Evolutionary conservation across 1,139 yeast genomes (phyloP).

Genomic region (Lodderomyces pseudojiufengensis): DNA sequence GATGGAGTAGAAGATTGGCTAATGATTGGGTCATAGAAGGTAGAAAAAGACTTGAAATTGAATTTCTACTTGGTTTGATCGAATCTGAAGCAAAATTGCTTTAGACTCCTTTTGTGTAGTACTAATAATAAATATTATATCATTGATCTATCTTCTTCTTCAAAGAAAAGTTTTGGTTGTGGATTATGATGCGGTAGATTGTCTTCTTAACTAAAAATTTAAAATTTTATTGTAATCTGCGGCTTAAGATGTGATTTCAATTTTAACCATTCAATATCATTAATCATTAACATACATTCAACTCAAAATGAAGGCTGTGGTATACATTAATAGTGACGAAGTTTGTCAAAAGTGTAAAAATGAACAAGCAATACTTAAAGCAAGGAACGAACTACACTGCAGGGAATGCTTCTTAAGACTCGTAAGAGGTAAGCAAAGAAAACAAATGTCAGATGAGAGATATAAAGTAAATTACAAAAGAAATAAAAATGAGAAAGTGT

Average conservation of each 20-base stretch:
- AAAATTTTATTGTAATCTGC: not conserved
- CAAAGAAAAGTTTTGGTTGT: too few species aligned
- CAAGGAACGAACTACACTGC: constrained; percentile 74
- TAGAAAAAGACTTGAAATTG: constrained; percentile 83
- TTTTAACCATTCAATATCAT: not conserved
- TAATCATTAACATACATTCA: not conserved
- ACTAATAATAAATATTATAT: too few species aligned
- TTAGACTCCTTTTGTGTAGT: too few species aligned
- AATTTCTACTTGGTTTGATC: constrained; percentile 66
- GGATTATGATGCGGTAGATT: too few species aligned
- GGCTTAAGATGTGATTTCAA: not conserved
- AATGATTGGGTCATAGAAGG: constrained; percentile 89
- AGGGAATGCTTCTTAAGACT: constrained; percentile 67
- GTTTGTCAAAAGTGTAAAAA: constrained; percentile 52
- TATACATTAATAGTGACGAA: constrained; percentile 14
- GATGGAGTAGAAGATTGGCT: constrained; percentile 90
- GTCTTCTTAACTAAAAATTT: too few species aligned
- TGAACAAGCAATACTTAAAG: constrained; percentile 41
- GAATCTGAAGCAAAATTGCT: constrained; percentile 54
- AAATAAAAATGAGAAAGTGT: constrained; percentile 28
- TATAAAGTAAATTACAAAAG: constrained; percentile 63
- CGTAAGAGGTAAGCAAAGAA: constrained; percentile 74
- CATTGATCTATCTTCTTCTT: too few species aligned
- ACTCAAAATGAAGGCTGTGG: constrained; percentile 14
- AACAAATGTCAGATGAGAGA: constrained; percentile 64